Evolutionary conservation across 441 rosid species (phyloP).

Genomic region (Populus tomentosa): DNA sequence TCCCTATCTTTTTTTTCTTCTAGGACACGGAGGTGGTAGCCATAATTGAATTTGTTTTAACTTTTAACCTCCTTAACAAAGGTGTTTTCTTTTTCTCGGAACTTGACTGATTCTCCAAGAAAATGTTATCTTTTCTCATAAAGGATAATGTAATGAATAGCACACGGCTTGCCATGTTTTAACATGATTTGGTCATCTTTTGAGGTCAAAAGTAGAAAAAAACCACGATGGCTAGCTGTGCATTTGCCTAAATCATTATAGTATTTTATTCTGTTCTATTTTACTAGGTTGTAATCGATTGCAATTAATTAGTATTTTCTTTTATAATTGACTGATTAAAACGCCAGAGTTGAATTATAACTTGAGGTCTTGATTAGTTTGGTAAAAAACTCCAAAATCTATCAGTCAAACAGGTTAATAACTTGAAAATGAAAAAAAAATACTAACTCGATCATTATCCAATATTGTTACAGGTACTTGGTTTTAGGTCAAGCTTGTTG

Average conservation of each 20-base stretch:
- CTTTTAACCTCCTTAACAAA: background rate
- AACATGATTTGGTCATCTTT: background rate
- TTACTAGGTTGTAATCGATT: background rate
- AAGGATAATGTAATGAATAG: background rate
- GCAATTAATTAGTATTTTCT: background rate
- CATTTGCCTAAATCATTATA: background rate
- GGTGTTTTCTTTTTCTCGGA: background rate
- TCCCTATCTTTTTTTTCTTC: background rate
- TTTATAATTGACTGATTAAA: background rate
- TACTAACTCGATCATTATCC: background rate
- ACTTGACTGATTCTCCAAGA: background rate
- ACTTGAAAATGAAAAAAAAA: background rate
- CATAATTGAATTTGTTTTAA: background rate
- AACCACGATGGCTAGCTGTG: background rate
- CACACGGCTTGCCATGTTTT: slow-evolving; percentile 4
- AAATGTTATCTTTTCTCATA: background rate
- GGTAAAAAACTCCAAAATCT: background rate
- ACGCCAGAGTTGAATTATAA: background rate
- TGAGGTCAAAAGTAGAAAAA: background rate
- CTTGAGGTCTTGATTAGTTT: background rate
- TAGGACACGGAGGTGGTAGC: slow-evolving; percentile 1
- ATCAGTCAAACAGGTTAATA: background rate
- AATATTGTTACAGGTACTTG: slow-evolving; percentile 52
- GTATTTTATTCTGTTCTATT: background rate
- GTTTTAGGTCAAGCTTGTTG: slow-evolving; percentile 92